Conservation (phyloP, 2,329 filamentous ascomycete genomes). For the Hypoxylon sp. region DNA sequence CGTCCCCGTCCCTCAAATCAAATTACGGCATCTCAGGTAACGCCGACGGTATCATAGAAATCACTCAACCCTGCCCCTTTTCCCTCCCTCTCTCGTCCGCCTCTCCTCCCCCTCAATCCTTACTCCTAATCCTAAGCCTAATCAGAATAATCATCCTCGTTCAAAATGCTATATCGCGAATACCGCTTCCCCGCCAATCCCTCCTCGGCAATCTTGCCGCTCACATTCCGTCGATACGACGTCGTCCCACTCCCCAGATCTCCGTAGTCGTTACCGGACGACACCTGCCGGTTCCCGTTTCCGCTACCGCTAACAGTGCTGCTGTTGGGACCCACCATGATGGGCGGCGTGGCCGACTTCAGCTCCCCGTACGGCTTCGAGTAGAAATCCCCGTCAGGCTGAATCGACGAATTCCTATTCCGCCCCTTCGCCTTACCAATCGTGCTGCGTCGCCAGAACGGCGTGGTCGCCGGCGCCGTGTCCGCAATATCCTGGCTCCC, state of each 20-base stretch:
- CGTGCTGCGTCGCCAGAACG: conserved; percentile 41
- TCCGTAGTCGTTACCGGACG: conserved; percentile 72
- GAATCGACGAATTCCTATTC: conserved; percentile 63
- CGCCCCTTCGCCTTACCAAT: conserved; percentile 23
- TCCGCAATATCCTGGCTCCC: conserved; percentile 65
- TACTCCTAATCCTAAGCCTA: not conserved
- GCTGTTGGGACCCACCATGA: conserved; percentile 62
- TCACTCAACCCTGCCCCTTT: conserved; percentile 10
- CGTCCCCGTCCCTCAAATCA: conserved; percentile 12
- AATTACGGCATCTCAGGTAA: conserved; percentile 7
- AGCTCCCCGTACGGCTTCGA: conserved; percentile 73
- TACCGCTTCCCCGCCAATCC: conserved; percentile 63
- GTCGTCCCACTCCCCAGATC: conserved; percentile 47
- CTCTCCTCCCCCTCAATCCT: not conserved
- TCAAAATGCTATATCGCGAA: conserved; percentile 51
- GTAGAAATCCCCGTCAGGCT: conserved; percentile 65
- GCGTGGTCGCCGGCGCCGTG: conserved; percentile 49
- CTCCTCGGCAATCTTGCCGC: conserved; percentile 81
- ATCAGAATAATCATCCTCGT: conserved; percentile 29
- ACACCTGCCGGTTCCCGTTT: conserved; percentile 64
- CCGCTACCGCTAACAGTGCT: conserved; percentile 48
- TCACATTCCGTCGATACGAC: conserved; percentile 70
- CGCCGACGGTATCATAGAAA: conserved; percentile 26
- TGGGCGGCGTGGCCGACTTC: conserved; percentile 66
- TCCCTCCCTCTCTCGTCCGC: conserved; percentile 2